These are phyloP conservation scores for Penicillium griseofulvum DNA, from an alignment of 2,329 filamentous ascomycete genomes.

Conservation along the genomic window DNA sequence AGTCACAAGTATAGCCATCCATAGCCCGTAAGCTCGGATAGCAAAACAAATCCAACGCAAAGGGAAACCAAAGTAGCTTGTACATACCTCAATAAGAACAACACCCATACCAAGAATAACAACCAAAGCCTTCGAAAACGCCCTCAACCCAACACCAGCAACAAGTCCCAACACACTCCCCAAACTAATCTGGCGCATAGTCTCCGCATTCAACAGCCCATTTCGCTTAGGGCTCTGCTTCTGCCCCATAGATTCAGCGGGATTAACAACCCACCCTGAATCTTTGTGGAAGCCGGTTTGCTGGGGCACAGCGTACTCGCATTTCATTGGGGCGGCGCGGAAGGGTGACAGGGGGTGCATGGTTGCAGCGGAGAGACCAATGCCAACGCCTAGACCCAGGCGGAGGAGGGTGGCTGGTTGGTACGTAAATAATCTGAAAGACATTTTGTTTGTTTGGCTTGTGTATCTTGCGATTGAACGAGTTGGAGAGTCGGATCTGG, in stretches of 20 bases:
- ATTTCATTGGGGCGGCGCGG: slow-evolving; percentile 36
- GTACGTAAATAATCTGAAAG: slow-evolving; percentile 26
- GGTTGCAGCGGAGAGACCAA: slow-evolving; percentile 30
- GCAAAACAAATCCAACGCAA: background rate
- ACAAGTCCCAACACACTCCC: slow-evolving; percentile 47
- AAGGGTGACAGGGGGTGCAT: slow-evolving; percentile 37
- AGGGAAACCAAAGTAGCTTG: no score
- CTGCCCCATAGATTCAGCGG: slow-evolving; percentile 21
- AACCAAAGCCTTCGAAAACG: slow-evolving; percentile 46
- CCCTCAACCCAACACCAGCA: slow-evolving; percentile 43
- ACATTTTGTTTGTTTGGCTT: slow-evolving; percentile 17
- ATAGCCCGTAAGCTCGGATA: background rate
- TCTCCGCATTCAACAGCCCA: slow-evolving; percentile 32
- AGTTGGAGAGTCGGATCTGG: slow-evolving; percentile 2
- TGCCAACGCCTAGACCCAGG: slow-evolving; percentile 35
- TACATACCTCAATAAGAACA: slow-evolving; percentile 45
- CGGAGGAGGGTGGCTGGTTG: slow-evolving; percentile 32
- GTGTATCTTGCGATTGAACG: slow-evolving; percentile 1
- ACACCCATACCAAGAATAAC: slow-evolving; percentile 46
- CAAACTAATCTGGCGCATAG: slow-evolving; percentile 46
- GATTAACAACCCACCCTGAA: slow-evolving; percentile 27
- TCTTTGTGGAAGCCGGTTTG: slow-evolving; percentile 6
- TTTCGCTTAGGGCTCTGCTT: slow-evolving; percentile 25
- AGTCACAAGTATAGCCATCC: background rate
- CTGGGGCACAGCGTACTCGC: slow-evolving; percentile 32